Evolutionary conservation across 192 early-diverging fungal genomes (phyloP).

Genomic region (Gonapodya prolifera): DNA sequence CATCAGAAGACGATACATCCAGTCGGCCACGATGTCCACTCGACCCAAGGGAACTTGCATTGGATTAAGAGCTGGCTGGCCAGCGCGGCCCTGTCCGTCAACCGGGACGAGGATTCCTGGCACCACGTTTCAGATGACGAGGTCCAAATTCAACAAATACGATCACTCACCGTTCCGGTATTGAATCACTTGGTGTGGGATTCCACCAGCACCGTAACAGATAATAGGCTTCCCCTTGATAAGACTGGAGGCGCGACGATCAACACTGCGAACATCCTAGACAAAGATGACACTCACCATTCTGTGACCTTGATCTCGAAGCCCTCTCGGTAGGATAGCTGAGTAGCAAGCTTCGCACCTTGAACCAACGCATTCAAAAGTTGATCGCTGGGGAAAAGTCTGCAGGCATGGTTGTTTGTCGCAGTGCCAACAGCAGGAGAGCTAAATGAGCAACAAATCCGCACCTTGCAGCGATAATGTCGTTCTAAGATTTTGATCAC

Average conservation of each 20-base stretch:
- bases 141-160: conserved; percentile 40
- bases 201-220: conserved; percentile 55
- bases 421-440: not conserved
- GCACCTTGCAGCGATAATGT: not conserved
- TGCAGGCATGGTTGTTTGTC: conserved; percentile 2
- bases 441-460: conserved; percentile 3
- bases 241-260: conserved; percentile 8
- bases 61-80: conserved; percentile 1
- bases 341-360: conserved; percentile 56
- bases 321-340: conserved; percentile 68
- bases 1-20: conserved; percentile 42
- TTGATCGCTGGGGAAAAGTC: conserved; percentile 69
- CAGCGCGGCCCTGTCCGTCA: conserved; percentile 1
- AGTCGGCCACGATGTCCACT: conserved; percentile 32
- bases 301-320: conserved; percentile 82
- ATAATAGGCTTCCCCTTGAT: conserved; percentile 42
- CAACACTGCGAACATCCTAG: not conserved
- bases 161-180: conserved; percentile 55
- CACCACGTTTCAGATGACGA: not conserved
- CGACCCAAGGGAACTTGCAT: conserved; percentile 4
- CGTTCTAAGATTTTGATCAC: not conserved
- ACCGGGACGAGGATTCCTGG: conserved; percentile 6
- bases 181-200: conserved; percentile 65
- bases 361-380: conserved; percentile 59
- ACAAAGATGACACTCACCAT: conserved; percentile 43